phyloP scores from a whole-genome alignment of 768 basidiomycete species.

The Serendipita vermifera region DNA sequence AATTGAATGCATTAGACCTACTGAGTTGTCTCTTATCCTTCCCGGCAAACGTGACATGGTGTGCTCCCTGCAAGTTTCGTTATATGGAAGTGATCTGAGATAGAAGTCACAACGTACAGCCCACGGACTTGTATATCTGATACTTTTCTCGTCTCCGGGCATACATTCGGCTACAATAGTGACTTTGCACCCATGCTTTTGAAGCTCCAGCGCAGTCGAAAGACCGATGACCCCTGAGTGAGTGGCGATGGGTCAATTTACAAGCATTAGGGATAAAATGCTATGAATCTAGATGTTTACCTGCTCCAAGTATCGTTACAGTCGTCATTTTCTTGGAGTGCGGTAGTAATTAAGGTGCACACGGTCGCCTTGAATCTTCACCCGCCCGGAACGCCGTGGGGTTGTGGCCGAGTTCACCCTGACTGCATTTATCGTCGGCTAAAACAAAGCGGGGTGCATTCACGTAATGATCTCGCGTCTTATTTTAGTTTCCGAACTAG shows the following conservation, averaged over 20 bases:
- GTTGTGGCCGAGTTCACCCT: too few relatives aligned
- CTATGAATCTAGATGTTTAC: background rate
- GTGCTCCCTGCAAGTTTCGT: slow-evolving; percentile 51
- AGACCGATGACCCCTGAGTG: slow-evolving; percentile 62
- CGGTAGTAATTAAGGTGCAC: too few relatives aligned
- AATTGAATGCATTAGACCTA: slow-evolving; percentile 21
- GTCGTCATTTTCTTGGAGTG: too few relatives aligned
- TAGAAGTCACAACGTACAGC: slow-evolving; percentile 39
- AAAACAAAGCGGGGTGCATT: too few relatives aligned
- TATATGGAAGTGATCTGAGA: background rate
- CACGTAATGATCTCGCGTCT: too few relatives aligned
- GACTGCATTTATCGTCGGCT: too few relatives aligned
- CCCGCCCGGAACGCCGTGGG: too few relatives aligned
- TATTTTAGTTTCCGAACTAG: too few relatives aligned
- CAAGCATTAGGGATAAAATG: too few relatives aligned
- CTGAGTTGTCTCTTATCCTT: slow-evolving; percentile 43
- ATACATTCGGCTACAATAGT: slow-evolving; percentile 58
- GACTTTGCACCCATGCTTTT: slow-evolving; percentile 46
- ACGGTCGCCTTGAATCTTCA: too few relatives aligned
- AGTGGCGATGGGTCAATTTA: background rate
- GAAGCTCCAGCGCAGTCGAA: slow-evolving; percentile 58
- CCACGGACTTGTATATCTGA: slow-evolving; percentile 70
- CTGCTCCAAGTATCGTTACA: slow-evolving; percentile 4
- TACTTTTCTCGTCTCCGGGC: slow-evolving; percentile 59
- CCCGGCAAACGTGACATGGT: slow-evolving; percentile 52